phyloP scores from a whole-genome alignment of 2,329 filamentous ascomycete genomes.

The Alternaria brassicicola region DNA sequence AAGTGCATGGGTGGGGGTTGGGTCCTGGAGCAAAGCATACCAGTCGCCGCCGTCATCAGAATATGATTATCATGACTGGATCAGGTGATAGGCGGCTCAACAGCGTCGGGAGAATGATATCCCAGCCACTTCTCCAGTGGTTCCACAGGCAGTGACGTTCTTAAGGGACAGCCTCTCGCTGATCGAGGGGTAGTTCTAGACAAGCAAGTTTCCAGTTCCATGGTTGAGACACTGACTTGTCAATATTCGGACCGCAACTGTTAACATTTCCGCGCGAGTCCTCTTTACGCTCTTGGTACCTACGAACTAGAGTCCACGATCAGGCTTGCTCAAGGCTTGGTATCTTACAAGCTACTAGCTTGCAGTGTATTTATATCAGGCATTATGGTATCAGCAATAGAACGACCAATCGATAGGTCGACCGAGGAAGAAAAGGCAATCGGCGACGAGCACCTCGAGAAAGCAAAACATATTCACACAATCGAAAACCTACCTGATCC shows the following conservation, averaged over 20 bases:
- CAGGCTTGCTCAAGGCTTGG: background rate
- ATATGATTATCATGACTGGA: background rate
- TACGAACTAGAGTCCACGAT: background rate
- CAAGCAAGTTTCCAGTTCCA: slow-evolving; percentile 1
- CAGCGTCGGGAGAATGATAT: slow-evolving; percentile 23
- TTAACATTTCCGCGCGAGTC: background rate
- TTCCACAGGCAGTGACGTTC: background rate
- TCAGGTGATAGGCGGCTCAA: slow-evolving; percentile 1
- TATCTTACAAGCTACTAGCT: background rate
- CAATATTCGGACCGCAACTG: background rate
- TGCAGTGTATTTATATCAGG: background rate
- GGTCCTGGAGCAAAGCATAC: background rate
- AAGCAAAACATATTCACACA: slow-evolving; percentile 14
- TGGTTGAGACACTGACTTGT: background rate
- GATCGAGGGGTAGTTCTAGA: background rate
- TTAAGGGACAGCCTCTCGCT: slow-evolving; percentile 1
- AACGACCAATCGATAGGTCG: slow-evolving; percentile 24
- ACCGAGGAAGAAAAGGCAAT: slow-evolving; percentile 31
- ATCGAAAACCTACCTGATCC: slow-evolving; percentile 55
- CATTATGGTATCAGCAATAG: slow-evolving; percentile 31
- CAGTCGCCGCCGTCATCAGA: background rate
- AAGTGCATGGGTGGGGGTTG: slow-evolving; percentile 18
- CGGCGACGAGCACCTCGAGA: slow-evolving; percentile 15
- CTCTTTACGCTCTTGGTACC: background rate
- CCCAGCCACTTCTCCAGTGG: slow-evolving; percentile 7